Evolutionary conservation across 352 stramenopile species (phyloP), one percentile per base, ranked within the genome.

Genomic region (Phytophthora ohioensis): DNA sequence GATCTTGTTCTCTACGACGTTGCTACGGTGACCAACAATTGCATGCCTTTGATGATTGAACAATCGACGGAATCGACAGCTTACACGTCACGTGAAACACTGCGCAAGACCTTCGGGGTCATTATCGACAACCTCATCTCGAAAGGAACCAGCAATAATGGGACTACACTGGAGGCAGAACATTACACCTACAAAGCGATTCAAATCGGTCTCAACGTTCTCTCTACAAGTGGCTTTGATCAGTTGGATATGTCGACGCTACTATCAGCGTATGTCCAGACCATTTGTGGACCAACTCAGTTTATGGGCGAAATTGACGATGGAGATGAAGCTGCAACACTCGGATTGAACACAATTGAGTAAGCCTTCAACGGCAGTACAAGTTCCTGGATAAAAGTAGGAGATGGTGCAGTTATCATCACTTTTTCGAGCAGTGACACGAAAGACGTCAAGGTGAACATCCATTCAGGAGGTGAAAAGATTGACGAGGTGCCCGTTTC

Each of bases 301-400:
- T 76, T 84, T 36, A 53, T 84, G 31, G 76, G 79, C 5, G 65
- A 85, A 27, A 80, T 88, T 41, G 80, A 86, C 48, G 75, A 81
- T n/a, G 81, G 81, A 3, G 42, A 49, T 0, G 58, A 77, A 5
- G 61, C 69, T 10, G 48, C 74, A 1, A 78, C 81, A 0, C 49
- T 88, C 2, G 81, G 78, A 3, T 57, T 89, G n/a, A 66, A 64
- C 11, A 73, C 67, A 0, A 17, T 87, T 2, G 65, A 73, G 7
- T 59, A 82, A 1, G 76, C 71, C 13, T 88, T 88, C 58, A 68
- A 64, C 6, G 64, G 65, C n/a, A 82, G 62, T 30, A 57, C 67
- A 1, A 80, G 79, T 17, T 66, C 59, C 6, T 87, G 79, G 57
- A 52, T 15, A 55, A 63, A n/a, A 67, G 69, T 43, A 32, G 58